Percentiles rank a stretch among this genome's conserved stretches.
Evolutionary conservation across 495 filamentous ascomycete genomes (phyloP).

Genomic region (Penicillium steckii): DNA sequence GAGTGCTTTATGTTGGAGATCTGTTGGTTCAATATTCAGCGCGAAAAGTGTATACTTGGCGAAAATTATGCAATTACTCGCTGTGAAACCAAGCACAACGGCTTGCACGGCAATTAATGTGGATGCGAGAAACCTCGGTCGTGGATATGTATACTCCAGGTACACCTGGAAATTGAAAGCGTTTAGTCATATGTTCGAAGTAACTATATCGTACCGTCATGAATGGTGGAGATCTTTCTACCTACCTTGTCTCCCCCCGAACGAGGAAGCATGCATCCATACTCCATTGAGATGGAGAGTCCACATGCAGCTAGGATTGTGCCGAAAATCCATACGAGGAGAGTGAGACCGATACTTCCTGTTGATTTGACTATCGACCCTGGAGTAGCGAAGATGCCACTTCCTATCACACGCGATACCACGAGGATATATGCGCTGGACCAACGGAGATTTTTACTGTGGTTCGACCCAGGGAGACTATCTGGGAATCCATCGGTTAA

Average conservation of each 20-base stretch:
- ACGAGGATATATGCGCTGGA: slow-evolving; percentile 71
- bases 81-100: slow-evolving; percentile 67
- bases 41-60: slow-evolving; percentile 47
- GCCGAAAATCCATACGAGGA: slow-evolving; percentile 64
- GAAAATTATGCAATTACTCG: slow-evolving; percentile 45
- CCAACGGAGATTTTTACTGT: slow-evolving; percentile 52
- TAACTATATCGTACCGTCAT: neutral
- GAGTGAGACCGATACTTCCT: slow-evolving; percentile 64
- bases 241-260: slow-evolving; percentile 65
- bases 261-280: slow-evolving; percentile 69
- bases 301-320: slow-evolving; percentile 60
- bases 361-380: slow-evolving; percentile 64
- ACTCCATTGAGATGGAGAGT: slow-evolving; percentile 62
- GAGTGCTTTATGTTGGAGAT: slow-evolving; percentile 34
- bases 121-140: slow-evolving; percentile 67
- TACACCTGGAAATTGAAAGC: slow-evolving; percentile 47
- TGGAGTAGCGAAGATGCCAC: slow-evolving; percentile 74
- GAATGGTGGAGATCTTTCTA: neutral
- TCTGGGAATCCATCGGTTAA: slow-evolving; percentile 3
- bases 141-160: slow-evolving; percentile 71
- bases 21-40: slow-evolving; percentile 27
- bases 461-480: slow-evolving; percentile 11
- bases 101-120: slow-evolving; percentile 66
- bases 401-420: slow-evolving; percentile 72
- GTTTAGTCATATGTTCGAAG: slow-evolving; percentile 3